Evolutionary conservation across 805 yeast species (phyloP).

Genomic region (Komagataella phaffii): DNA sequence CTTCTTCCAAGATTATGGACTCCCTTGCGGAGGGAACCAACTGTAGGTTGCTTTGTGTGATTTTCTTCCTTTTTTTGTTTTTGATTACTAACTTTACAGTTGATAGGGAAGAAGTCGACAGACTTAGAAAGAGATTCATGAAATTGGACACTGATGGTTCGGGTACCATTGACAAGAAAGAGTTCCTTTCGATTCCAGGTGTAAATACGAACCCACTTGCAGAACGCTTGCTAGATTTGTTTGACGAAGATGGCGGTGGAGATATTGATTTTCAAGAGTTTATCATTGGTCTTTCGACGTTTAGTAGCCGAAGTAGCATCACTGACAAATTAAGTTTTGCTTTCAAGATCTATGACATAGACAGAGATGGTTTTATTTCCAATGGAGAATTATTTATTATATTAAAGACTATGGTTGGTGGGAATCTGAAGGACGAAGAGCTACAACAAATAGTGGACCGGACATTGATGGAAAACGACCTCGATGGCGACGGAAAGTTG

Average conservation of each 20-base stretch:
- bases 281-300: slow-evolving; percentile 54
- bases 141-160: slow-evolving; percentile 87
- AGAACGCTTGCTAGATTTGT: slow-evolving; percentile 78
- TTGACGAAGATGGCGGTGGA: slow-evolving; percentile 88
- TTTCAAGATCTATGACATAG: slow-evolving; percentile 90
- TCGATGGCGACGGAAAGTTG: slow-evolving; percentile 75
- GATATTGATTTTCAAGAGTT: slow-evolving; percentile 94
- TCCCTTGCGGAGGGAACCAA: slow-evolving; percentile 64
- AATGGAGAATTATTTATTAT: slow-evolving; percentile 92
- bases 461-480: slow-evolving; percentile 86
- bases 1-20: slow-evolving; percentile 34
- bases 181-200: slow-evolving; percentile 87
- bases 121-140: slow-evolving; percentile 87
- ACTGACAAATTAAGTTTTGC: slow-evolving; percentile 82
- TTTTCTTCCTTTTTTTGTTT: background rate
- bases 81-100: slow-evolving; percentile 22
- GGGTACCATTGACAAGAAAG: slow-evolving; percentile 84
- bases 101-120: slow-evolving; percentile 82
- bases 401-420: slow-evolving; percentile 94
- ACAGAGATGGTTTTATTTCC: slow-evolving; percentile 86
- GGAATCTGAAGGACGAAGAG: slow-evolving; percentile 72
- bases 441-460: slow-evolving; percentile 95
- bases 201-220: slow-evolving; percentile 86
- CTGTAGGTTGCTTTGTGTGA: slow-evolving; percentile 26
- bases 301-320: slow-evolving; percentile 69